Evolutionary conservation across 352 stramenopile species (phyloP).

Genomic region (Phytophthora tubulina): DNA sequence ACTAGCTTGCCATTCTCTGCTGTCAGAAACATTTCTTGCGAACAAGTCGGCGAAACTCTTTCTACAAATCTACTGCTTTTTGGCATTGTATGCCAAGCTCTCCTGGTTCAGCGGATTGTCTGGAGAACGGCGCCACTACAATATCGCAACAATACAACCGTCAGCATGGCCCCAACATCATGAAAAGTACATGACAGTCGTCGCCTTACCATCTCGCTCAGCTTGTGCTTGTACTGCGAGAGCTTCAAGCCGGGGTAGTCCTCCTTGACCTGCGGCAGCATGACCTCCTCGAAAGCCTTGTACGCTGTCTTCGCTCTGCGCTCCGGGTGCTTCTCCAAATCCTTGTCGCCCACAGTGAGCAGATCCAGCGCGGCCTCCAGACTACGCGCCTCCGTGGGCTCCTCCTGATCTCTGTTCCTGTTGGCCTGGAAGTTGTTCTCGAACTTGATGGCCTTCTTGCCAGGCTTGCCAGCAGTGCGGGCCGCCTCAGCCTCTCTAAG

Average conservation of each 20-base stretch:
- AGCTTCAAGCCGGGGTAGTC: conserved; percentile 82
- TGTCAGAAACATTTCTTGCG: neutral
- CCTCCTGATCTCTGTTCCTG: conserved; percentile 59
- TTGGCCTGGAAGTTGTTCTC: conserved; percentile 64
- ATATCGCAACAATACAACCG: conserved; percentile 9
- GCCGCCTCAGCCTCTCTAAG: conserved; percentile 58
- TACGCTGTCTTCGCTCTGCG: conserved; percentile 79
- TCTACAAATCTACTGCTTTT: conserved; percentile 55
- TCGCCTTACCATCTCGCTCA: conserved; percentile 74
- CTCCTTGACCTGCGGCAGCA: conserved; percentile 72
- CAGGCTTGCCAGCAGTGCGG: conserved; percentile 42
- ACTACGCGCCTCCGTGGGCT: conserved; percentile 62
- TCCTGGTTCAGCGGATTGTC: conserved; percentile 86
- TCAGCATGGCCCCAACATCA: conserved; percentile 19
- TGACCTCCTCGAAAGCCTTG: conserved; percentile 83
- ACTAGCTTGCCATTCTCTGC: too few relatives aligned
- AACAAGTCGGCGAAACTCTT: neutral
- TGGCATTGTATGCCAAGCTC: conserved; percentile 77
- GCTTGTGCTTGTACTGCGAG: conserved; percentile 85
- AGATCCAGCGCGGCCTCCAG: conserved; percentile 74
- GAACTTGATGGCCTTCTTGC: conserved; percentile 77
- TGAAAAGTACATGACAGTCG: conserved; percentile 2
- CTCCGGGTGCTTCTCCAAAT: conserved; percentile 70
- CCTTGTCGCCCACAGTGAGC: conserved; percentile 60
- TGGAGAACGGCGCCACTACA: conserved; percentile 78